Base-by-base conservation (phyloP, 495 filamentous ascomycete species). In the Hypoxylon rickii region DNA sequence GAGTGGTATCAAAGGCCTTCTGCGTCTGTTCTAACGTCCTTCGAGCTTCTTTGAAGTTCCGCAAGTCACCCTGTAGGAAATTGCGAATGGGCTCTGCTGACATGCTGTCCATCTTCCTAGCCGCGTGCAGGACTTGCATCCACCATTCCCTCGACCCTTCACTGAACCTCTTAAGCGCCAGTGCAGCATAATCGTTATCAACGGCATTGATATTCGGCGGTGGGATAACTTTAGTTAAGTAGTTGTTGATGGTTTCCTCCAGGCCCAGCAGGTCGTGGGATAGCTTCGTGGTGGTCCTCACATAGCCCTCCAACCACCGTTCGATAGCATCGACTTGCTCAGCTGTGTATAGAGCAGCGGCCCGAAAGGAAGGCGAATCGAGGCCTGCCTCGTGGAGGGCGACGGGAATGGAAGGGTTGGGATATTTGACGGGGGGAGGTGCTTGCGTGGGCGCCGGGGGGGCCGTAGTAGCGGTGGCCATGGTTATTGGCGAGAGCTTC, bases 311-410 rank as follows among this genome's bases (percentile, higher is more conserved):
- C 18, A 97, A 86, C 94, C 94, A 97, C 80, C 83, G 86, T 69
- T 97, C 95, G 45, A 97, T 82, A 48, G 83, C 80, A 48, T 97
- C 94, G 67, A 96, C 83, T 76, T 97, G 92, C 56, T 97, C 94
- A 24, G 85, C 78, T 75, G 96, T 96, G 76, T 97, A 92, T 32
- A 87, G 73, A 49, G 92, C 85, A 10, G 90, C 89, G 24, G 92
- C 89, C 54, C 94, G 88, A 72, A 97, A 98, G 31, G 92, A 95
- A 17, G 94, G 94, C 2, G 90, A 94, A 73, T 98, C 94, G 73
- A 97, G 86, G 21, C 92, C 89, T 40, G 94, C 94, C 81, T 98
- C 94, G 77, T 89, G 92, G 50, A 96, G 80, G 39, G 84, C 82
- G 21, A 97, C 95, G n/a, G 94, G 93, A 31, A 82, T 76, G 29